Evolutionary conservation across 257 asterid genomes (phyloP), one percentile per base, ranked within the genome.

Genomic region (Nicotiana otophora): DNA sequence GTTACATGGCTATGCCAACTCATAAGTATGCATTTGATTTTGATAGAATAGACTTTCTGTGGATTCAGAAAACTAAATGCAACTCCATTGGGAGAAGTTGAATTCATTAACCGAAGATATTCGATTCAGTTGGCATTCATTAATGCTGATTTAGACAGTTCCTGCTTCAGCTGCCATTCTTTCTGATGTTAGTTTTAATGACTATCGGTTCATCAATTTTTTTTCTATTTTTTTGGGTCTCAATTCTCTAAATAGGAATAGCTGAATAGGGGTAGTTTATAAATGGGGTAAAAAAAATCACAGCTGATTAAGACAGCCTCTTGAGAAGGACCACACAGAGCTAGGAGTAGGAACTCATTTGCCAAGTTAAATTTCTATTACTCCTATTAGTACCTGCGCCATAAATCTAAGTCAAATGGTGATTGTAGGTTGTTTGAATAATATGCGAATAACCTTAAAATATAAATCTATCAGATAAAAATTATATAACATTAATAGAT

Each of bases 111-210:
- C 51, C 51, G 51, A 42, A 42, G 12, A 17, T 26, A 51, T 75
- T 48, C 34, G 34, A 23, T 33, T 54, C 51, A 11, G 28, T 74
- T 66, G 79, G 85, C 81, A 19, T 81, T 28, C 80, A 75, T 77
- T 19, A 81, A 67, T 81, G 82, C 62, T 78, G 85, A 83, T 70
- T 86, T 69, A 26, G 87, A 86, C 84, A 11, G 28, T 64, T 74
- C 81, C 63, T 75, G n/a, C 62, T 53, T 66, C 65, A 53, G 36
- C 79, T 55, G 81, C n/a, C 65, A 4, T 48, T 80, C 60, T 79
- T 84, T 57, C 63, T 65, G 54, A 31, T 42, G 51, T 70, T 65
- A 54, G 26, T 17, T 7, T 17, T 58, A n/a, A 58, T 19, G 64
- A 58, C 28, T n/a, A n/a, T 58, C 26, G 64, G 28, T 58, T 19